Conservation (phyloP, 805 yeast genomes). For the Sugiyamaella floridensis region DNA sequence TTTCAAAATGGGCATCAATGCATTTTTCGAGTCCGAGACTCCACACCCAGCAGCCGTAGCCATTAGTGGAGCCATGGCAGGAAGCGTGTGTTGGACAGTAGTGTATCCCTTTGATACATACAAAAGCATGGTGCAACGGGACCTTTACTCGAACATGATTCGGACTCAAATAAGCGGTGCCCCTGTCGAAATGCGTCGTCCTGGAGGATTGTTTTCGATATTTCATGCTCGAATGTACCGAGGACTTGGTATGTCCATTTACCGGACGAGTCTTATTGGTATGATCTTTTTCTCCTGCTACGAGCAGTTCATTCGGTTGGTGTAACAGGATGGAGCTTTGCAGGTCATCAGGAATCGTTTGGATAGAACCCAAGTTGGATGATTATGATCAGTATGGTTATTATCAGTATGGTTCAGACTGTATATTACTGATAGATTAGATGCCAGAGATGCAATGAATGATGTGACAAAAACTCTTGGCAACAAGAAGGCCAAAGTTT, state of each 20-base stretch:
- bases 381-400: too few species aligned
- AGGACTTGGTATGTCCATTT: slow-evolving; percentile 69
- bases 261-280: slow-evolving; percentile 65
- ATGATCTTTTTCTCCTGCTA: slow-evolving; percentile 68
- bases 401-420: too few species aligned
- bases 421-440: too few species aligned
- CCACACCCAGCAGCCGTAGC: slow-evolving; percentile 44
- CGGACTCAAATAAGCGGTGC: slow-evolving; percentile 19
- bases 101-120: slow-evolving; percentile 79
- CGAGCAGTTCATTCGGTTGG: slow-evolving; percentile 45
- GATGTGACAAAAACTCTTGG: too few species aligned
- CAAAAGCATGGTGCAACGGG: slow-evolving; percentile 69
- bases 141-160: slow-evolving; percentile 61
- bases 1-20: slow-evolving; percentile 41
- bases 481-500: background rate
- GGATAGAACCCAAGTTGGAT: too few species aligned
- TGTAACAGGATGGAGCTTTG: background rate
- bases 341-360: background rate
- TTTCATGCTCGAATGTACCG: slow-evolving; percentile 55
- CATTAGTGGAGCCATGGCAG: slow-evolving; percentile 73
- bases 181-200: slow-evolving; percentile 33
- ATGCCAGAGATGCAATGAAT: too few species aligned
- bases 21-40: slow-evolving; percentile 13
- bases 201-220: slow-evolving; percentile 28
- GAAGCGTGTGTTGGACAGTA: slow-evolving; percentile 64